Conservation (phyloP, 345 rosid genomes). For the Boechera divaricarpa region DNA sequence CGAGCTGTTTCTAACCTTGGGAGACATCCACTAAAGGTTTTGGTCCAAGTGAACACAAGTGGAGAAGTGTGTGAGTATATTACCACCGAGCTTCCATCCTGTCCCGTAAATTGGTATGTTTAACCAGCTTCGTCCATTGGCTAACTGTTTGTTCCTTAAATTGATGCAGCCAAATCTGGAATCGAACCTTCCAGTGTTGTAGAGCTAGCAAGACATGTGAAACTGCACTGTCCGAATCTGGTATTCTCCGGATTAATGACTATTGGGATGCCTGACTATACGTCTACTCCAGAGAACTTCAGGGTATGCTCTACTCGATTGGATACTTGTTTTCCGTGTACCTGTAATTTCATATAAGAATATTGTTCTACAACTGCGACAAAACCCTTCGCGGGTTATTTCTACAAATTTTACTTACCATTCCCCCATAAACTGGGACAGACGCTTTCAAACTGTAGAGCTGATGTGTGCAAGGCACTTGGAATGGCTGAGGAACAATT, state of each 20-base stretch:
- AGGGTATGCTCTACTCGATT: slow-evolving; percentile 51
- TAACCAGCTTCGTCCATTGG: slow-evolving; percentile 9
- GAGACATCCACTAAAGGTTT: slow-evolving; percentile 81
- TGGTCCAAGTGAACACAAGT: slow-evolving; percentile 95
- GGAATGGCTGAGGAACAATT: slow-evolving; percentile 69
- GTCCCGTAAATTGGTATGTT: not conserved
- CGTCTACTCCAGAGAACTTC: slow-evolving; percentile 91
- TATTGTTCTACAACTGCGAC: not conserved
- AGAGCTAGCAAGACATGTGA: slow-evolving; percentile 74
- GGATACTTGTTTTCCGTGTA: not conserved
- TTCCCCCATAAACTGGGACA: slow-evolving; percentile 36
- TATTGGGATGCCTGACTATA: slow-evolving; percentile 87
- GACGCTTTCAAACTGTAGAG: slow-evolving; percentile 72
- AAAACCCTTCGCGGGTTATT: not conserved
- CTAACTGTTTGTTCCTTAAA: slow-evolving; percentile 32
- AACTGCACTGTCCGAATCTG: slow-evolving; percentile 68
- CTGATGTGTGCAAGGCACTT: slow-evolving; percentile 82
- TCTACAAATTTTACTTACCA: not conserved
- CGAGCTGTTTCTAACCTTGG: slow-evolving; percentile 72
- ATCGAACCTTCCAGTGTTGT: slow-evolving; percentile 74
- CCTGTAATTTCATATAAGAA: not conserved
- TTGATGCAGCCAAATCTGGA: slow-evolving; percentile 84
- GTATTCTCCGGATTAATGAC: slow-evolving; percentile 91
- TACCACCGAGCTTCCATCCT: not conserved
- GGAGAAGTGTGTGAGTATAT: slow-evolving; percentile 83